Percentiles rank a stretch among this genome's conserved stretches.
phyloP scores from a whole-genome alignment of 1,284 basidiomycete genomes.

The Meira nashicola region DNA sequence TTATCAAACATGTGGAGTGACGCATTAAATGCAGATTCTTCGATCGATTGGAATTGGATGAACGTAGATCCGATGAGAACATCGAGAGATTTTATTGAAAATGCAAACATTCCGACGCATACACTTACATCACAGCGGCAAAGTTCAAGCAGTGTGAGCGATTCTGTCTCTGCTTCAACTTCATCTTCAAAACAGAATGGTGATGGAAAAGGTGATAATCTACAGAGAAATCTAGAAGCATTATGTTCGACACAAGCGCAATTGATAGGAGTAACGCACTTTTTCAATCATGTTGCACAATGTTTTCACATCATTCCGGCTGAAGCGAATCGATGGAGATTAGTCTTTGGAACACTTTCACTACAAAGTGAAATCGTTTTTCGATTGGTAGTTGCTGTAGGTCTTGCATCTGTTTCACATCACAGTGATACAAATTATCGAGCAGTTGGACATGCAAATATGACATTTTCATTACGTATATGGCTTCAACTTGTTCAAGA shows the following conservation, averaged over 20 bases:
- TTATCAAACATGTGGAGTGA: neutral
- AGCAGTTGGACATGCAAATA: neutral
- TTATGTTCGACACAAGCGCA: neutral
- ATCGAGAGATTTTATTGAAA: neutral
- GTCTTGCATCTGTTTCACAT: neutral
- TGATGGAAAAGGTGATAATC: neutral
- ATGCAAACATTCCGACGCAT: neutral
- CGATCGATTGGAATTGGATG: neutral
- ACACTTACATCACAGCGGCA: no score
- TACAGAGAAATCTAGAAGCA: neutral
- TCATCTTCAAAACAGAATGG: neutral
- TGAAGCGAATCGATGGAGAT: neutral
- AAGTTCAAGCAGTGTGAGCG: no score
- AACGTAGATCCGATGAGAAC: neutral
- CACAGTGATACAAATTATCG: neutral
- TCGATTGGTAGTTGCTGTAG: neutral
- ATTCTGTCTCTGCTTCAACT: no score
- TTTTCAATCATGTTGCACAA: constrained; percentile 5
- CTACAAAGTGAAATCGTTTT: neutral
- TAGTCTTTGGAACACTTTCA: neutral
- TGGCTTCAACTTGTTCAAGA: neutral
- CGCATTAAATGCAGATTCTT: neutral
- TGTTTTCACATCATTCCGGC: constrained; percentile 3
- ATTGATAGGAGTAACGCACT: neutral
- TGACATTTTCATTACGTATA: neutral